phyloP scores from a whole-genome alignment of 805 yeast species.

The Myxozyma neglecta region DNA sequence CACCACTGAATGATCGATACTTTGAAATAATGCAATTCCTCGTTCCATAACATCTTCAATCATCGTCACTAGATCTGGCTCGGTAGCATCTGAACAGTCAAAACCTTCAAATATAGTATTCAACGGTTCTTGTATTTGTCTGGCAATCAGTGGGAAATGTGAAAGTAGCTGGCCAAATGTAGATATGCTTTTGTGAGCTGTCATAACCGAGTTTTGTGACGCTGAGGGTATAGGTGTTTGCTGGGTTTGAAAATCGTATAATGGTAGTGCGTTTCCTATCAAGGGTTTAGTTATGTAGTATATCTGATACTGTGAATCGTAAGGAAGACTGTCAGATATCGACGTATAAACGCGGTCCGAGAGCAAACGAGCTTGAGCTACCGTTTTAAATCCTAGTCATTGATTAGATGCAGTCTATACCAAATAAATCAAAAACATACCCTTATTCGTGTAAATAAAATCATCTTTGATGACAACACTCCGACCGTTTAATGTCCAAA shows the following conservation, averaged over 20 bases:
- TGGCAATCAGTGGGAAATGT: conserved; percentile 44
- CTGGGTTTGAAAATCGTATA: conserved; percentile 11
- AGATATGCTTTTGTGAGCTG: conserved; percentile 13
- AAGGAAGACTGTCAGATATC: conserved; percentile 23
- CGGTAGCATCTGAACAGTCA: conserved; percentile 39
- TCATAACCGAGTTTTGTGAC: neutral
- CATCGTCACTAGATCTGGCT: conserved; percentile 37
- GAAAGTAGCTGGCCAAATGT: conserved; percentile 46
- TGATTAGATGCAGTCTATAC: too few species aligned
- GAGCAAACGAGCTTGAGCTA: conserved; percentile 54
- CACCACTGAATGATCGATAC: conserved; percentile 36
- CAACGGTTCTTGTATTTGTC: conserved; percentile 45
- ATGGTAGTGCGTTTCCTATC: conserved; percentile 27
- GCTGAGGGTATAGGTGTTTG: conserved; percentile 23
- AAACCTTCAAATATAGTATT: conserved; percentile 45
- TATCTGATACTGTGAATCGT: conserved; percentile 16
- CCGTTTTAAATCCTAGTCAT: conserved; percentile 20
- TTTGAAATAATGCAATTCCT: conserved; percentile 42
- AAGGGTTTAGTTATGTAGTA: conserved; percentile 31
- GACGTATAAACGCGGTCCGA: conserved; percentile 60
- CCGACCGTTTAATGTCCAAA: conserved; percentile 56
- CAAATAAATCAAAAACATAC: conserved; percentile 40
- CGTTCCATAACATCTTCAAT: conserved; percentile 39
- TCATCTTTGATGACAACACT: conserved; percentile 59
- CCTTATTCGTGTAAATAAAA: conserved; percentile 55